phyloP scores from a whole-genome alignment of 768 basidiomycete species.

The Thelephora aurantiotincta region DNA sequence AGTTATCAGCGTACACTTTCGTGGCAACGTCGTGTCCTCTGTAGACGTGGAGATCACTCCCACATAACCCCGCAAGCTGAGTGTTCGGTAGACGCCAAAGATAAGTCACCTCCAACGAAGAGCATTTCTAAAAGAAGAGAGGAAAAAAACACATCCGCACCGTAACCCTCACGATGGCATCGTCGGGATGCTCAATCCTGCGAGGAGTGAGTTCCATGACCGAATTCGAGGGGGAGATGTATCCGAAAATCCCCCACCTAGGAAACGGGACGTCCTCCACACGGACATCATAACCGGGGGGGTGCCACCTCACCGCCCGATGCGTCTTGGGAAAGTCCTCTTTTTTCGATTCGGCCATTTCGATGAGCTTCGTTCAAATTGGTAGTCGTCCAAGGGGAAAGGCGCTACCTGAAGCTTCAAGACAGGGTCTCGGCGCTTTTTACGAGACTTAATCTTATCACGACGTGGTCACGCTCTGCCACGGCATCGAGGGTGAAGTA shows the following conservation, averaged over 20 bases:
- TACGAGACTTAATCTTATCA: no score
- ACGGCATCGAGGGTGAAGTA: neutral
- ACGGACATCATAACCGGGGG: conserved; percentile 55
- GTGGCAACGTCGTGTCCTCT: conserved; percentile 43
- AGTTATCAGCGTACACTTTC: conserved; percentile 30
- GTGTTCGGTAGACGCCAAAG: neutral
- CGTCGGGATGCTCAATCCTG: conserved; percentile 61
- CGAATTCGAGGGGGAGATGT: neutral
- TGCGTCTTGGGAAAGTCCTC: conserved; percentile 9
- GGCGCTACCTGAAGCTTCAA: no score
- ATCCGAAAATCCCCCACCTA: conserved; percentile 18
- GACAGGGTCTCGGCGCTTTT: no score
- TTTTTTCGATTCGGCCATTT: no score
- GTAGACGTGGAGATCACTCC: conserved; percentile 66
- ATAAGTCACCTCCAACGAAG: neutral
- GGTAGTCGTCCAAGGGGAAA: no score
- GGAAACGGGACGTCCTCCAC: conserved; percentile 52
- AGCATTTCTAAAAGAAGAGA: neutral
- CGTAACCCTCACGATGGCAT: conserved; percentile 65
- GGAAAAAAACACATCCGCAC: conserved; percentile 22
- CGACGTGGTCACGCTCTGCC: no score
- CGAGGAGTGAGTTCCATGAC: neutral
- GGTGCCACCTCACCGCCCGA: conserved; percentile 45
- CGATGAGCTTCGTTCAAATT: no score
- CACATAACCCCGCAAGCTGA: conserved; percentile 55